Base-by-base conservation (phyloP, 257 asterid genomes). In the Fraxinus excelsior region DNA sequence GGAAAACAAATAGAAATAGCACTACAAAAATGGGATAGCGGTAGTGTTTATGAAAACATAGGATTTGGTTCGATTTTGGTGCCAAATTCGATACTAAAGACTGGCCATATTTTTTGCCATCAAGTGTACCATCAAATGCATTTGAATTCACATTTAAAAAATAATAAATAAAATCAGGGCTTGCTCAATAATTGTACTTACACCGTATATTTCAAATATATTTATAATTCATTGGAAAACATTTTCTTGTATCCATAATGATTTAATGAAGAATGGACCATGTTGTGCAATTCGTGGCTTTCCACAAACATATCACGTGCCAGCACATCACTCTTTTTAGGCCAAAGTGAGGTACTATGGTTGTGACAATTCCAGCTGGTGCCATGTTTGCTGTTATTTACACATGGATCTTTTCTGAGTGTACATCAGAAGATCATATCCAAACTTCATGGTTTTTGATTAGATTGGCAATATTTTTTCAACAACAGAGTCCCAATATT, bases 321-420 rank as follows among this genome's bases (percentile, higher is more conserved):
- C 46, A 40, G 3, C 16, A 40, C 42, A 37, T 37, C 42, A 37
- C 42, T 37, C 2, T 37, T 37, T 8, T 37, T 10, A 37, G 42
- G 42, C 42, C 42, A 37, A 37, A 37, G 42, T 37, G 42, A 1
- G 42, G 12, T 37, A 3, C 4, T 31, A 31, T 31, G 99, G 90
- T 68, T 69, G 93, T 91, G 69, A 92, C 99, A 2, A 88, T 94
- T 12, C 99, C 99, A 1, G 96, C 87, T 42, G 98, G 99, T 79
- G 97, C 97, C 10, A 62, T 73, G 40, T 92, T 92, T 76, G 90
- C 97, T 56, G 97, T 90, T 72, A 70, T 90, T 70, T 94, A 94
- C 88, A 92, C 98, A 12, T 90, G 90, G 91, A 86, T 94, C 84
- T 87, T 19, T 76, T 90, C 32, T 91, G 91, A 91, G 82, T 66